Conservation (phyloP, 1,139 yeast species). For the Kodamaea derodonti region DNA sequence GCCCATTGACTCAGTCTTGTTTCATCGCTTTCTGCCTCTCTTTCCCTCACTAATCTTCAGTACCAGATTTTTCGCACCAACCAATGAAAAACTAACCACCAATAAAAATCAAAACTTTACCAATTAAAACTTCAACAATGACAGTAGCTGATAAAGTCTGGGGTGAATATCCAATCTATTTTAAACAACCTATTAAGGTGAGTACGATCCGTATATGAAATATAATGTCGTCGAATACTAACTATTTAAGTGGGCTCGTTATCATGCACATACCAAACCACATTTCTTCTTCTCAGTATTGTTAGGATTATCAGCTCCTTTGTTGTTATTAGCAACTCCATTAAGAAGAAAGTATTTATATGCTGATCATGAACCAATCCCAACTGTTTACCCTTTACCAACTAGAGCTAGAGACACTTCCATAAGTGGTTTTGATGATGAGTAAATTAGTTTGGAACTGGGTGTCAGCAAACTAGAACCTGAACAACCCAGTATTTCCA, state of each 20-base stretch:
- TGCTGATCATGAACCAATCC: constrained; percentile 66
- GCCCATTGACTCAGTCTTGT: too few relatives aligned
- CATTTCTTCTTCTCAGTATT: constrained; percentile 69
- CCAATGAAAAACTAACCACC: too few relatives aligned
- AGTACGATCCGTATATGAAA: constrained; percentile 31
- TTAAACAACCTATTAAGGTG: constrained; percentile 62
- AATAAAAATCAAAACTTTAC: constrained; percentile 5
- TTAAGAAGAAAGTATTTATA: constrained; percentile 67
- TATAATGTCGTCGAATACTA: too few relatives aligned
- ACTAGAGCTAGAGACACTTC: constrained; percentile 48
- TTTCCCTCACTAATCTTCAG: too few relatives aligned
- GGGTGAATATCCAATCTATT: constrained; percentile 59
- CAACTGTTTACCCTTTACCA: constrained; percentile 67
- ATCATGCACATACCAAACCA: constrained; percentile 76
- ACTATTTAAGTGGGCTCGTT: constrained; percentile 63
- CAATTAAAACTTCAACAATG: constrained; percentile 2
- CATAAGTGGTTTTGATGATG: constrained; percentile 57
- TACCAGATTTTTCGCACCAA: too few relatives aligned
- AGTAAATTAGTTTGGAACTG: constrained; percentile 8
- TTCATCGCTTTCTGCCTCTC: too few relatives aligned
- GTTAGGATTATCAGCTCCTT: constrained; percentile 67
- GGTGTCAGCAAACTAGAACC: too few relatives aligned
- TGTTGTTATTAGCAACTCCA: constrained; percentile 60
- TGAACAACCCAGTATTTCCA: neutral
- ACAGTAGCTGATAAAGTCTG: constrained; percentile 33